Evolutionary conservation across 495 filamentous ascomycete species (phyloP), one percentile per base, ranked within the genome.

Genomic region (Penicillium soppii): DNA sequence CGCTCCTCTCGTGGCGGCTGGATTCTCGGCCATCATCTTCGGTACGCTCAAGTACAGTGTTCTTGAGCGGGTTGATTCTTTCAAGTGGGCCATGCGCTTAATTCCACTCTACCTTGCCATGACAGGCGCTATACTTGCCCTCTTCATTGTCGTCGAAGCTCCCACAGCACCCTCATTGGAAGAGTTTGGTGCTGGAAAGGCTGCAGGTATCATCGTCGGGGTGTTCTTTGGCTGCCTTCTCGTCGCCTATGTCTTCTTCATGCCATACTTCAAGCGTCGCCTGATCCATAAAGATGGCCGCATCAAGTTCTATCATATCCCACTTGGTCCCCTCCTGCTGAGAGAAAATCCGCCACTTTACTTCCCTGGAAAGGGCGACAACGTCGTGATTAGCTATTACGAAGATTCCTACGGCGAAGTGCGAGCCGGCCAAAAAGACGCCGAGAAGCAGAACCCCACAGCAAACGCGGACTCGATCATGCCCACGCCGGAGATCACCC

Each of bases 401-500:
- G 74, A 74, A 53, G 60, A 65, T 45, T 55, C 65, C 13, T 63
- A 63, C 41, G 59, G 60, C 8, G 50, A 63, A 32, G 64, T 63
- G 12, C 52, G 30, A 2, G 63, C 63, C 7, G 66, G 61, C 0
- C 58, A 55, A 7, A 49, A 54, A 2, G 46, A 61, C 27, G 27
- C 15, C 1, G 41, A 36, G 2, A 56, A 54, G 25, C 9, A 54
- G 13, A 25, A 41, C 2, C 33, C 27, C 30, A 53, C 49, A 26
- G 13, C 45, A 8, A 48, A 56, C 3, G 59, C 54, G 8, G 21
- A 87, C 74, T 91, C 89, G 26, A 83, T 87, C 63, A 87, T 79
- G 53, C 80, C 85, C 54, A 75, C 77, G 27, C 90, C 80, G 47
- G 87, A 88, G 26, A 91, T 84, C 63, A 90, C 70, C 89, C 90